A percentile compares a stretch with the other conserved stretches of the same genome.
Evolutionary conservation across 2,329 filamentous ascomycete genomes (phyloP).

Genomic region (Aspergillus sp.): DNA sequence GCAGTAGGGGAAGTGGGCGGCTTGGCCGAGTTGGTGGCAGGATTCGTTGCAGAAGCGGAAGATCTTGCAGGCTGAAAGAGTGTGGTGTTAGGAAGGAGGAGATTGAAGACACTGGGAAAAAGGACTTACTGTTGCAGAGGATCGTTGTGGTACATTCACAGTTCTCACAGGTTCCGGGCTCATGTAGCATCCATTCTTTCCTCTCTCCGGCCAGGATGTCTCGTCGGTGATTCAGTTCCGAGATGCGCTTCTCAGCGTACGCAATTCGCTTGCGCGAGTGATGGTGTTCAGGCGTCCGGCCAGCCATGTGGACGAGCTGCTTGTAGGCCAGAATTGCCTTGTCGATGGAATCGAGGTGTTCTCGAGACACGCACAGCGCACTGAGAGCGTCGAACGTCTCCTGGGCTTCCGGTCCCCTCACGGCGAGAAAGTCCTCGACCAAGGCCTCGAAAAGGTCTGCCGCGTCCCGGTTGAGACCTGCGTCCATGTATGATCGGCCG

Average conservation of each 20-base stretch:
- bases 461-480: slow-evolving; percentile 29
- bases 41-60: slow-evolving; percentile 28
- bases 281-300: slow-evolving; percentile 23
- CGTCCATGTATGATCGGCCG: slow-evolving; percentile 29
- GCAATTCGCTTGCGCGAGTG: slow-evolving; percentile 25
- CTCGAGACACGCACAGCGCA: slow-evolving; percentile 28
- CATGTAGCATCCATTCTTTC: slow-evolving; percentile 27
- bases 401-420: slow-evolving; percentile 24
- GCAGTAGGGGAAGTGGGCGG: slow-evolving; percentile 21
- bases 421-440: slow-evolving; percentile 26
- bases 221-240: slow-evolving; percentile 26
- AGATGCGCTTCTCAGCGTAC: slow-evolving; percentile 28
- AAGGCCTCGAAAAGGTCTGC: slow-evolving; percentile 26
- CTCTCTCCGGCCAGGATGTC: slow-evolving; percentile 25
- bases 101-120: too few relatives aligned
- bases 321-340: slow-evolving; percentile 30
- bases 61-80: slow-evolving; percentile 28
- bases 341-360: slow-evolving; percentile 29
- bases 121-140: slow-evolving; percentile 27
- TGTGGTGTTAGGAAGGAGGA: neutral
- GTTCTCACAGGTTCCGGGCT: slow-evolving; percentile 22
- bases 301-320: slow-evolving; percentile 27
- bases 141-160: slow-evolving; percentile 21
- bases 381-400: slow-evolving; percentile 33
- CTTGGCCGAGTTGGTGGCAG: slow-evolving; percentile 20